Evolutionary conservation across 2,329 filamentous ascomycete genomes (phyloP), one percentile per base, ranked within the genome.

Genomic region (Huntiella moniliformis): DNA sequence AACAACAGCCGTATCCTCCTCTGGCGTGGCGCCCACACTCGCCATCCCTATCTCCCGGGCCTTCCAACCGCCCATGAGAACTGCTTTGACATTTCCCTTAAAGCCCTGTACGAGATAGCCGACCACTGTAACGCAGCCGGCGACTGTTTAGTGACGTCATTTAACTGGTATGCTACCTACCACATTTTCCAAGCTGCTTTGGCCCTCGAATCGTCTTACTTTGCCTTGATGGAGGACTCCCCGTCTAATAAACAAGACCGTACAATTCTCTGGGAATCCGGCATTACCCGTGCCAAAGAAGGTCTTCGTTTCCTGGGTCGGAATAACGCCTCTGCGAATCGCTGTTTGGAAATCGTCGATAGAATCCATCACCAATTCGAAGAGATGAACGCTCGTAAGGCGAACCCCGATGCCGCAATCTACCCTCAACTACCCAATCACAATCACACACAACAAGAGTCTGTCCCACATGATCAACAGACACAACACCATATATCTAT

Each of bases 131-230:
- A 51, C 4, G 45, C 53, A 0, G 51, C 54, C 13, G 52, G 53
- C 7, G 50, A 48, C 3, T 46, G 47, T 5, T 52, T 61, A 4
- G 59, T 60, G 13, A 55, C 58, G 12, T 56, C 63, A 33, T 51
- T 60, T 4, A 56, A 56, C 2, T 66, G 63, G 63, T 67, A 67
- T 49, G 60, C 58, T 1, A 60, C 63, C 8, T 67, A 64, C 51
- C 66, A 65, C 46, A 52, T 66, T 1, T 67, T 67, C 46, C 64
- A 67, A 45, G 63, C 63, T 0, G 58, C 59, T 0, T 54, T 67
- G 2, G 62, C 67, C 2, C 60, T 62, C 1, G 57, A 60, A 37
- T 53, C 53, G 12, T 22, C 33, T 5, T 40, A 48, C 52, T 51
- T 35, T 42, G 51, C 34, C 38, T 15, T 33, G 2, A 28, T 28